Conservation (phyloP, 306 rosid genomes). For the Citrullus amarus region DNA sequence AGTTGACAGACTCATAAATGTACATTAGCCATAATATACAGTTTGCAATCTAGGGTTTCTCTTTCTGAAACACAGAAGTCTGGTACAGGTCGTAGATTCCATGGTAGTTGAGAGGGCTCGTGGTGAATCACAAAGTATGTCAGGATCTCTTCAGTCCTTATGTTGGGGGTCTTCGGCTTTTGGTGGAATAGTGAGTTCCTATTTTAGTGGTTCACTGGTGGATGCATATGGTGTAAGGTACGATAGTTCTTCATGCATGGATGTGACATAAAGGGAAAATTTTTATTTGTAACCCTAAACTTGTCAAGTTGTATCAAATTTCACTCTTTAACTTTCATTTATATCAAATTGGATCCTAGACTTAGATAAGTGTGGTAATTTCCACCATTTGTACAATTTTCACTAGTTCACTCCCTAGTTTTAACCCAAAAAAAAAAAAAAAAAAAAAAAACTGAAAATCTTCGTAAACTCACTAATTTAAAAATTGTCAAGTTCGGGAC, state of each 20-base stretch:
- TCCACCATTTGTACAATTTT: no score
- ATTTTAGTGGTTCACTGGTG: conserved; percentile 92
- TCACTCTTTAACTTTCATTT: background rate
- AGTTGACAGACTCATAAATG: background rate
- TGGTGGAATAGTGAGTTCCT: conserved; percentile 97
- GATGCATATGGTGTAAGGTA: conserved; percentile 93
- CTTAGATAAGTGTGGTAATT: background rate
- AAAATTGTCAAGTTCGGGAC: no score
- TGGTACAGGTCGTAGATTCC: conserved; percentile 93
- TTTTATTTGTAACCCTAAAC: no score
- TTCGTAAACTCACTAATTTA: background rate
- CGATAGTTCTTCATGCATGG: background rate
- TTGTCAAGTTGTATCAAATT: background rate
- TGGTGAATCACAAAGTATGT: conserved; percentile 95
- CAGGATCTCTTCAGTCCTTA: conserved; percentile 95
- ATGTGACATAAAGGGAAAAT: background rate
- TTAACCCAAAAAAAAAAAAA: no score
- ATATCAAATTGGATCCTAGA: background rate
- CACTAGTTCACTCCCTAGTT: background rate
- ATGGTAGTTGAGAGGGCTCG: conserved; percentile 99
- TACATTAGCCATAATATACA: background rate
- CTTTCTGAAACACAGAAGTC: conserved; percentile 16
- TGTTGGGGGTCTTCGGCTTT: conserved; percentile 99
- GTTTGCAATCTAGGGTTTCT: background rate
- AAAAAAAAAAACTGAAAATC: no score